Base-by-base conservation (phyloP, 345 rosid species). In the Cardamine occulta region DNA sequence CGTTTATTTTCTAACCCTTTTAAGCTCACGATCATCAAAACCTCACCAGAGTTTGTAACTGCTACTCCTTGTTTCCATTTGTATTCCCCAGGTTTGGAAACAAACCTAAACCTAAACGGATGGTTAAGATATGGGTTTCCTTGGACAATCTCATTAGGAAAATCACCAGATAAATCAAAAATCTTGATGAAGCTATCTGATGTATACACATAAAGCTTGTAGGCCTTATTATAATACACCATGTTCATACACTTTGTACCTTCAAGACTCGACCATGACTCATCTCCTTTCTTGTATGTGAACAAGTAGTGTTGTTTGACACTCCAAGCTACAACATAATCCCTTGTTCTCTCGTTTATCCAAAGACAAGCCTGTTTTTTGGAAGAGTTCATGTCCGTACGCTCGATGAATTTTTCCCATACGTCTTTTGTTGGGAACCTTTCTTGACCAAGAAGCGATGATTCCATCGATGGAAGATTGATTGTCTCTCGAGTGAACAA, bases 311-410 rank as follows among this genome's bases (percentile, higher is more conserved):
- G 59, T 4, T 35, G 28, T 5, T 61, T 72, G 37, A 15, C 7
- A 71, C 75, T 24, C 67, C 67, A 60, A 28, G 75, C 67, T n/a
- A 35, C 59, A 24, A 60, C 68, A 60, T 71, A 71, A 12, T 71
- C 68, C 4, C 67, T 11, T 60, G 75, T 71, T 60, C 67, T 48
- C 59, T 71, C 75, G 35, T 60, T 60, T 12, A 71, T 49, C 75
- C 49, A 59, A 35, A 71, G 58, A 59, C 35, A 32, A 64, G 56
- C 69, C 2, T 44, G 8, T 48, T 2, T 60, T 15, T 15, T 48
- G 8, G 14, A 15, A 0, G 53, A 4, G 26, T 3, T 8, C 0
- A 66, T n/a, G 56, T 54, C 40, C 1, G 45, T 8, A 29, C 58
- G 66, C 34, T 12, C 1, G 29, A 69, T 28, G 54, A 32, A 71